A percentile compares a stretch with the other conserved stretches of the same genome.
Evolutionary conservation across 768 basidiomycete species (phyloP).

Genomic region (Boletus rex-veris): DNA sequence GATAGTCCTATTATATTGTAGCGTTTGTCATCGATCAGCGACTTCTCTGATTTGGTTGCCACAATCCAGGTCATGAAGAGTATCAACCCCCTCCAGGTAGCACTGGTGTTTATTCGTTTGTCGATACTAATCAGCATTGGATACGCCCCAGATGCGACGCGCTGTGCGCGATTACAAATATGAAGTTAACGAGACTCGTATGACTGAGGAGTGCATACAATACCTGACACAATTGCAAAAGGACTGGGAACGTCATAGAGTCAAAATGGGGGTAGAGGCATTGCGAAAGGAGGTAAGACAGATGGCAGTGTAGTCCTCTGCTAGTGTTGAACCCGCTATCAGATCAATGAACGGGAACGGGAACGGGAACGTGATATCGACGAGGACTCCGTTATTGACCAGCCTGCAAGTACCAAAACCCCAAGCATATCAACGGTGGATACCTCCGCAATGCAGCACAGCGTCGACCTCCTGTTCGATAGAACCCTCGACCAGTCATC

Average conservation of each 20-base stretch:
- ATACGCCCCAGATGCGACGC: slow-evolving; percentile 68
- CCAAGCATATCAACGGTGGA: slow-evolving; percentile 34
- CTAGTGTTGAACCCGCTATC: slow-evolving; percentile 3
- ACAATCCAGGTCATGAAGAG: slow-evolving; percentile 84
- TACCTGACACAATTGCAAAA: slow-evolving; percentile 94
- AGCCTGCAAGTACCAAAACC: slow-evolving; percentile 32
- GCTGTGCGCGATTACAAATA: slow-evolving; percentile 92
- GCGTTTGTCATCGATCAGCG: slow-evolving; percentile 81
- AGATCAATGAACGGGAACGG: slow-evolving; percentile 69
- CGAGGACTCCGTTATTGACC: slow-evolving; percentile 37
- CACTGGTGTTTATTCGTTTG: not conserved
- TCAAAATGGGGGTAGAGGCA: slow-evolving; percentile 82
- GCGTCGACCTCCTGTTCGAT: slow-evolving; percentile 82
- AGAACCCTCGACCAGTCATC: slow-evolving; percentile 54
- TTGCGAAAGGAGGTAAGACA: slow-evolving; percentile 71
- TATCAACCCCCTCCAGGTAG: slow-evolving; percentile 89
- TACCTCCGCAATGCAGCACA: slow-evolving; percentile 41
- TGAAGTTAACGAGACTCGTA: slow-evolving; percentile 86
- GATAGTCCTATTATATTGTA: slow-evolving; percentile 29
- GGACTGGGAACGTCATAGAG: slow-evolving; percentile 93
- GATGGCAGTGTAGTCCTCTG: not conserved
- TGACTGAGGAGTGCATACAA: slow-evolving; percentile 94
- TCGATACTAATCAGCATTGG: not conserved
- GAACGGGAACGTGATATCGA: slow-evolving; percentile 42
- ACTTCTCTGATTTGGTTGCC: slow-evolving; percentile 84